Evolutionary conservation across 1,284 basidiomycete species (phyloP), one percentile per base, ranked within the genome.

Genomic region (Porodaedalea pini): DNA sequence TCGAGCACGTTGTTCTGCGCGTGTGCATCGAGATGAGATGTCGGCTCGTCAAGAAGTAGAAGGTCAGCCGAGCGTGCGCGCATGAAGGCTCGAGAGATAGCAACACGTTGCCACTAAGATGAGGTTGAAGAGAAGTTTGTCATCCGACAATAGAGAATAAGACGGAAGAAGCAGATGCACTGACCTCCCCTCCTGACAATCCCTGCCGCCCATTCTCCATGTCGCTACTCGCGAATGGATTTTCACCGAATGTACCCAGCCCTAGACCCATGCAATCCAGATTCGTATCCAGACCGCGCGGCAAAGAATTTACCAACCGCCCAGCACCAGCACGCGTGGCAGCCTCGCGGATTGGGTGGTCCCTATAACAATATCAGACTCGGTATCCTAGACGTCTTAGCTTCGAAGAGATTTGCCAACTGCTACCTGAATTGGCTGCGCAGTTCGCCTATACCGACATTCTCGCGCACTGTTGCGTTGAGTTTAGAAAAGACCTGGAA

Each of bases 401-500:
- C 13, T 34, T 6, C 6, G 13, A 34, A 13, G 32, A 25, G 25
- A 15, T 61, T 31, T 47, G 25, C 10, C 19, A 21, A 41, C 19
- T 17, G 4, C 45, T 31, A 47, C 45, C 45, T 53, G 43, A 73
- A 65, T 29, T 59, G 27, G 51, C 23, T 59, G 25, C 60, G 50
- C 23, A 90, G 77, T 65, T 79, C 79, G 21, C 91, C 91, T 2
- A 92, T 71, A 15, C 90, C 91, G 23, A 91, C 83, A 65, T 92
- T 92, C 65, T 90, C 86, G 60, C 82, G 77, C 17, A 90, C 76
- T 0, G 86, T 81, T 10, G 85, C 78, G 65, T 82, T 84, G 68
- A 88, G 91, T 68, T 85, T 86, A 31, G 85, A 84, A 70, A 91
- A 92, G 45, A 84, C 83, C 68, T 94, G 91, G 69, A 93, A 89